A percentile compares a stretch with the other conserved stretches of the same genome.
phyloP scores from a whole-genome alignment of 805 yeast species.

The Lachancea waltii region DNA sequence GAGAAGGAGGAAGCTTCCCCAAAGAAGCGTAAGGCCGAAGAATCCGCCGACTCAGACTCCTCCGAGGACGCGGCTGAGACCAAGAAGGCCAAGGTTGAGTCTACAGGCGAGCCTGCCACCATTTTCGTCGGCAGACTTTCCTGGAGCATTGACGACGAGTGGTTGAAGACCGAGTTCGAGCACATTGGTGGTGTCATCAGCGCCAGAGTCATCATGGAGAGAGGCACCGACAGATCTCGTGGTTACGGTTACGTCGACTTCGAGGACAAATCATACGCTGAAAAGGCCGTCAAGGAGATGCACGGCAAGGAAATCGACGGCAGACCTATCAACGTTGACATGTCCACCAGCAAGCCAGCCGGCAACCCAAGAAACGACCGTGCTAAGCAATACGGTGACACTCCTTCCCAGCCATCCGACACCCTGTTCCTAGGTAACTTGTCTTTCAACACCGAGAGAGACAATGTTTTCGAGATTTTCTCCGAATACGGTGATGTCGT shows the following conservation, averaged over 20 bases:
- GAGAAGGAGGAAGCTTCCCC: slow-evolving; percentile 27
- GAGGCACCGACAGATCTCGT: slow-evolving; percentile 86
- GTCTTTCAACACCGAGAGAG: slow-evolving; percentile 84
- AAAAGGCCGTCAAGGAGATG: slow-evolving; percentile 74
- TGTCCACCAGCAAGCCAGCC: slow-evolving; percentile 78
- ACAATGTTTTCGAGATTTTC: slow-evolving; percentile 64
- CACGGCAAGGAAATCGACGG: slow-evolving; percentile 97
- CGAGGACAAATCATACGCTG: slow-evolving; percentile 67
- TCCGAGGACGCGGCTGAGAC: slow-evolving; percentile 33
- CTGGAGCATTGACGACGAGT: slow-evolving; percentile 93
- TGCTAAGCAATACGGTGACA: slow-evolving; percentile 86
- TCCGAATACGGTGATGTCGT: slow-evolving; percentile 74
- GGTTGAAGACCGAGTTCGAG: slow-evolving; percentile 86
- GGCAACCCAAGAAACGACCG: slow-evolving; percentile 58
- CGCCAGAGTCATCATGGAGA: slow-evolving; percentile 93
- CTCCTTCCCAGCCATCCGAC: slow-evolving; percentile 87
- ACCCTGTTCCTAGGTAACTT: slow-evolving; percentile 94
- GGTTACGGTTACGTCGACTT: slow-evolving; percentile 98
- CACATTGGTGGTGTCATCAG: slow-evolving; percentile 70
- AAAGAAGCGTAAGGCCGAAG: slow-evolving; percentile 35
- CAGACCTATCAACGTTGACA: slow-evolving; percentile 88
- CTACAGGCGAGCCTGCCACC: slow-evolving; percentile 66
- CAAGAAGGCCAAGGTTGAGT: slow-evolving; percentile 47
- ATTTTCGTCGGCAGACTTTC: slow-evolving; percentile 95
- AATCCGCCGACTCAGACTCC: slow-evolving; percentile 21